Evolutionary conservation across 139 green algal species (phyloP).

Genomic region (Microglena sp.): DNA sequence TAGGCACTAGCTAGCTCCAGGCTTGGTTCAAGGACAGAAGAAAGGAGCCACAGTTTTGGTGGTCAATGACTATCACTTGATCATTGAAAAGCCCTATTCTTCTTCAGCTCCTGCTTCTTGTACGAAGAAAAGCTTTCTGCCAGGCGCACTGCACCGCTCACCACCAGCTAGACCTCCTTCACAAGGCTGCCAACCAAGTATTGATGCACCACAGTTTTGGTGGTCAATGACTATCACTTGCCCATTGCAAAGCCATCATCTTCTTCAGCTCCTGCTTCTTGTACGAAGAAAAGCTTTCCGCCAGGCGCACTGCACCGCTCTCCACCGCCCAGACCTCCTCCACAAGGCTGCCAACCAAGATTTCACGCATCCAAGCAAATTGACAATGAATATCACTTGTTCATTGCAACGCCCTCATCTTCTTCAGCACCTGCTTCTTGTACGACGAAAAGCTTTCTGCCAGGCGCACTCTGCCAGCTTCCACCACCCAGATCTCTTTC

Average conservation of each 20-base stretch:
- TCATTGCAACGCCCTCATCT: not conserved
- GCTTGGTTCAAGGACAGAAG: no score
- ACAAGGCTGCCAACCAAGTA: conserved; percentile 53
- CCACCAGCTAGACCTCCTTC: conserved; percentile 51
- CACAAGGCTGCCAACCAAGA: conserved; percentile 50
- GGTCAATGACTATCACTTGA: no score
- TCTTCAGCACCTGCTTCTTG: conserved; percentile 28
- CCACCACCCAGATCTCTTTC: conserved; percentile 51
- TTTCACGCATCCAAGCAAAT: no score
- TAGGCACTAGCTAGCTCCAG: no score
- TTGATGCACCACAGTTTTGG: no score
- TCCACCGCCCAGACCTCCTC: conserved; percentile 51
- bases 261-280: conserved; percentile 27
- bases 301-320: conserved; percentile 11
- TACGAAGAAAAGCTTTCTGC: conserved; percentile 56
- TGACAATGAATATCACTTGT: no score
- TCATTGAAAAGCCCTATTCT: no score
- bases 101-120: conserved; percentile 27
- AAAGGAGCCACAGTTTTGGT: no score
- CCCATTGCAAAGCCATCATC: no score
- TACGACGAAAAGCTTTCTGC: conserved; percentile 56
- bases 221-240: no score
- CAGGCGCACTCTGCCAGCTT: conserved; percentile 10
- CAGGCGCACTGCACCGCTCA: conserved; percentile 9
- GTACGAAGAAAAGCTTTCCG: conserved; percentile 56